Evolutionary conservation across 352 stramenopile species (phyloP).

Genomic region (Globisporangium orthogonon): DNA sequence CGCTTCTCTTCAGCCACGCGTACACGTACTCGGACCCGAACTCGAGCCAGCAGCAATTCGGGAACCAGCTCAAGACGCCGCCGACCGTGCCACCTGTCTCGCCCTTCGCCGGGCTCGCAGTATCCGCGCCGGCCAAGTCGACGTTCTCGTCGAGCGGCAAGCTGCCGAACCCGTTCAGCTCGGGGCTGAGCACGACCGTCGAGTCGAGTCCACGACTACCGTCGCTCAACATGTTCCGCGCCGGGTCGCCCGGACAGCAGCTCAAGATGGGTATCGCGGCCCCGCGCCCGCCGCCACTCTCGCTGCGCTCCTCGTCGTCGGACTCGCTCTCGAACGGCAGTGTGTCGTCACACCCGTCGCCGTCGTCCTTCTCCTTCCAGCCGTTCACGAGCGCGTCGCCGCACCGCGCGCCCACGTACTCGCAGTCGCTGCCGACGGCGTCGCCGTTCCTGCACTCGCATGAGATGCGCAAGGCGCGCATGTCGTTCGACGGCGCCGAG

Average conservation of each 20-base stretch:
- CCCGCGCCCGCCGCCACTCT: slow-evolving; percentile 41
- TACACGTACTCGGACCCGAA: slow-evolving; percentile 58
- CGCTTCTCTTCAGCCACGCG: slow-evolving; percentile 32
- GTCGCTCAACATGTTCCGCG: slow-evolving; percentile 65
- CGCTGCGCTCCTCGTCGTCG: slow-evolving; percentile 49
- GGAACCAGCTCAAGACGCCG: slow-evolving; percentile 33
- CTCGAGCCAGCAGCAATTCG: slow-evolving; percentile 26
- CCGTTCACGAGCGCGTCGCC: slow-evolving; percentile 24
- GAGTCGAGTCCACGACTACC: slow-evolving; percentile 61
- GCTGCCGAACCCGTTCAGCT: slow-evolving; percentile 49
- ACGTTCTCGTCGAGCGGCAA: slow-evolving; percentile 21
- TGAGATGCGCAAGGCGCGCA: slow-evolving; percentile 22
- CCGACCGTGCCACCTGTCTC: slow-evolving; percentile 56
- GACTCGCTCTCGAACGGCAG: slow-evolving; percentile 40
- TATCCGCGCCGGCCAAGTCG: slow-evolving; percentile 57
- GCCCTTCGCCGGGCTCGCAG: slow-evolving; percentile 60
- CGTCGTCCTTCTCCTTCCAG: slow-evolving; percentile 36
- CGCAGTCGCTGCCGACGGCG: slow-evolving; percentile 59
- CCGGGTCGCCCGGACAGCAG: slow-evolving; percentile 48
- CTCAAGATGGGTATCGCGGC: slow-evolving; percentile 61
- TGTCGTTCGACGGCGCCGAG: slow-evolving; percentile 59
- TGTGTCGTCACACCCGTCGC: slow-evolving; percentile 16
- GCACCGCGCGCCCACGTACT: slow-evolving; percentile 39
- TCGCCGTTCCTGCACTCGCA: slow-evolving; percentile 63
- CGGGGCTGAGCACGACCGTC: slow-evolving; percentile 27